Percentiles rank a stretch among this genome's conserved stretches.
These are phyloP conservation scores for Davidsoniella neocaledoniae DNA, from an alignment of 2,329 filamentous ascomycete genomes.

Conservation along the genomic window DNA sequence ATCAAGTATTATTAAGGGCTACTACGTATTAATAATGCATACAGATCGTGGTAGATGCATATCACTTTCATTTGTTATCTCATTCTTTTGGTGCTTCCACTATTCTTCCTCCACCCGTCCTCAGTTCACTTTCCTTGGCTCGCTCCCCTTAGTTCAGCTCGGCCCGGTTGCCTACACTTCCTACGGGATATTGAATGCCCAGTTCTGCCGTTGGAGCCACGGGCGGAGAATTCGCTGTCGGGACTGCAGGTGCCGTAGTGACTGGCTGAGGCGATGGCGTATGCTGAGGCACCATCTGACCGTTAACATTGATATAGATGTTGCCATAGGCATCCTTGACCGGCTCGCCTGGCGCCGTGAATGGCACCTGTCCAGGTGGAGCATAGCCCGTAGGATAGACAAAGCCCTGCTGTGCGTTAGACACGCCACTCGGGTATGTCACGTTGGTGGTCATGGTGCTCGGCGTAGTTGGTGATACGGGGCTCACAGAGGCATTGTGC, in stretches of 20 bases:
- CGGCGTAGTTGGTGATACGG: neutral
- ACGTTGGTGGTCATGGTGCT: neutral
- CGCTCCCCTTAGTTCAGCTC: constrained; percentile 16
- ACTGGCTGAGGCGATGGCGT: constrained; percentile 7
- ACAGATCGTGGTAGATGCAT: no score
- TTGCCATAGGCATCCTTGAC: constrained; percentile 7
- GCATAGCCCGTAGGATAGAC: constrained; percentile 14
- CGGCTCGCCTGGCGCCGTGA: constrained; percentile 12
- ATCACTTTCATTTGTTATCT: neutral
- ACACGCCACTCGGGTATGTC: constrained; percentile 2
- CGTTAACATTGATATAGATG: neutral
- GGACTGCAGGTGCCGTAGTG: neutral
- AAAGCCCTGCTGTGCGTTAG: constrained; percentile 16
- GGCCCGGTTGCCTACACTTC: constrained; percentile 14
- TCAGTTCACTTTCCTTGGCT: neutral
- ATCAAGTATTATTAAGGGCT: no score
- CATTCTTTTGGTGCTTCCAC: neutral
- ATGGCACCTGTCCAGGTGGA: constrained; percentile 18
- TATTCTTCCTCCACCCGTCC: neutral
- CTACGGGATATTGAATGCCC: neutral
- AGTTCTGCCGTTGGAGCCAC: neutral
- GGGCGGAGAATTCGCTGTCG: constrained; percentile 10
- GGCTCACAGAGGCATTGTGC: neutral
- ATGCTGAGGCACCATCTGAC: constrained; percentile 1
- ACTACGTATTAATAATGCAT: no score